phyloP scores from a whole-genome alignment of 306 rosid genomes.

The Acacia crassicarpa region DNA sequence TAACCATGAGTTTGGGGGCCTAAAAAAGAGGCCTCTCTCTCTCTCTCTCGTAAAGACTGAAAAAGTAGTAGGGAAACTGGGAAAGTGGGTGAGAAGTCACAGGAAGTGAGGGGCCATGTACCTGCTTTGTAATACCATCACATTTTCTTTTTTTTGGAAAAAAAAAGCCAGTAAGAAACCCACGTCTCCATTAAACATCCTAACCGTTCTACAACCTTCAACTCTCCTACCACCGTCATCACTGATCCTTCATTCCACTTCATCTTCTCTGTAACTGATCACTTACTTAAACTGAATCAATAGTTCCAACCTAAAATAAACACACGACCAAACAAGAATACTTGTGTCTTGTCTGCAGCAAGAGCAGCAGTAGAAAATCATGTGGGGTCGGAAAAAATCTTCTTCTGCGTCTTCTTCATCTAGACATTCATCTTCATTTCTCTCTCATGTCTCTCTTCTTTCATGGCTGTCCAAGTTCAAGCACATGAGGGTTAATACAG shows the following conservation, averaged over 20 bases:
- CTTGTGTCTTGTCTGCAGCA: background rate
- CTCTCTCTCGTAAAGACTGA: slow-evolving; percentile 18
- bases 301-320: background rate
- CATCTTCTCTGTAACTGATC: slow-evolving; percentile 8
- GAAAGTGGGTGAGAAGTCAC: slow-evolving; percentile 78
- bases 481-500: slow-evolving; percentile 47
- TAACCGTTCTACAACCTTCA: slow-evolving; percentile 44
- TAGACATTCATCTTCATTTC: slow-evolving; percentile 35
- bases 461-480: slow-evolving; percentile 86
- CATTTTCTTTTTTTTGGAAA: too few species aligned
- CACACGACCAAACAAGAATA: background rate
- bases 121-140: slow-evolving; percentile 39
- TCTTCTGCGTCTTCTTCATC: slow-evolving; percentile 50
- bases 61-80: slow-evolving; percentile 52
- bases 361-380: slow-evolving; percentile 15
- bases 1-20: background rate
- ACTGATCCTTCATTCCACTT: slow-evolving; percentile 6
- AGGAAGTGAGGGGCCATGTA: slow-evolving; percentile 52
- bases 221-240: slow-evolving; percentile 28
- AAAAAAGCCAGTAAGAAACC: slow-evolving; percentile 45
- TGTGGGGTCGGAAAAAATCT: slow-evolving; percentile 64
- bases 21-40: slow-evolving; percentile 3
- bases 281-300: slow-evolving; percentile 15
- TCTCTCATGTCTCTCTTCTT: slow-evolving; percentile 59
- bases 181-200: slow-evolving; percentile 67